Evolutionary conservation across 257 asterid genomes (phyloP).

Genomic region (Solanum ossicruentum): DNA sequence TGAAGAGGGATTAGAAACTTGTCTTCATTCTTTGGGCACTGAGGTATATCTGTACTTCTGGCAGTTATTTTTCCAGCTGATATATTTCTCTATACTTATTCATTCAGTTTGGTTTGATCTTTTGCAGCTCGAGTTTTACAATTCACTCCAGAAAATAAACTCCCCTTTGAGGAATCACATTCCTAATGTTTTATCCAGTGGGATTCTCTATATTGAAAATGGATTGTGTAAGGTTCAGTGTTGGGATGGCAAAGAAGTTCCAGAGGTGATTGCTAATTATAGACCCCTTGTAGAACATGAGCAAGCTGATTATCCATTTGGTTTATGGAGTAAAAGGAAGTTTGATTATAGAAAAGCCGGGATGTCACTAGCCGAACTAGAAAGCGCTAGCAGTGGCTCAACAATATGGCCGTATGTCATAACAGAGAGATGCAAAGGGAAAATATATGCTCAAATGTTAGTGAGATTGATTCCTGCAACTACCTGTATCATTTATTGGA

Average conservation of each 20-base stretch:
- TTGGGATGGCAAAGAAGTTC: constrained; percentile 86
- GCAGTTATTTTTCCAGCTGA: not conserved
- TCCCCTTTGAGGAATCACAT: constrained; percentile 63
- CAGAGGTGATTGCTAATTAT: constrained; percentile 39
- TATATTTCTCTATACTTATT: not conserved
- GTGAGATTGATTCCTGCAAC: constrained; percentile 7
- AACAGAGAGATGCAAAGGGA: constrained; percentile 77
- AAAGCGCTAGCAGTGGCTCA: constrained; percentile 26
- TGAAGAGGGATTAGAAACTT: constrained; percentile 81
- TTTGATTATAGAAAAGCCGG: constrained; percentile 55
- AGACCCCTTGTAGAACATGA: constrained; percentile 19
- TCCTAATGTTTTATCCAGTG: constrained; percentile 74
- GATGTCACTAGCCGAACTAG: constrained; percentile 23
- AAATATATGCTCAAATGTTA: constrained; percentile 80
- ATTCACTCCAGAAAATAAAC: constrained; percentile 32
- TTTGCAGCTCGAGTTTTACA: constrained; percentile 76
- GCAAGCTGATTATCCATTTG: constrained; percentile 66
- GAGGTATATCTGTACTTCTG: constrained; percentile 43
- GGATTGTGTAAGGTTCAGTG: constrained; percentile 45
- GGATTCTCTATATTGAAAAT: constrained; percentile 57
- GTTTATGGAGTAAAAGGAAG: constrained; percentile 58
- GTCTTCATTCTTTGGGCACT: constrained; percentile 82
- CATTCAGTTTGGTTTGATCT: not conserved
- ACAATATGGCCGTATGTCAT: constrained; percentile 76
- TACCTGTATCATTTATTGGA: not conserved